Conservation (phyloP, 2,329 filamentous ascomycete species). For the Triangularia setosa region DNA sequence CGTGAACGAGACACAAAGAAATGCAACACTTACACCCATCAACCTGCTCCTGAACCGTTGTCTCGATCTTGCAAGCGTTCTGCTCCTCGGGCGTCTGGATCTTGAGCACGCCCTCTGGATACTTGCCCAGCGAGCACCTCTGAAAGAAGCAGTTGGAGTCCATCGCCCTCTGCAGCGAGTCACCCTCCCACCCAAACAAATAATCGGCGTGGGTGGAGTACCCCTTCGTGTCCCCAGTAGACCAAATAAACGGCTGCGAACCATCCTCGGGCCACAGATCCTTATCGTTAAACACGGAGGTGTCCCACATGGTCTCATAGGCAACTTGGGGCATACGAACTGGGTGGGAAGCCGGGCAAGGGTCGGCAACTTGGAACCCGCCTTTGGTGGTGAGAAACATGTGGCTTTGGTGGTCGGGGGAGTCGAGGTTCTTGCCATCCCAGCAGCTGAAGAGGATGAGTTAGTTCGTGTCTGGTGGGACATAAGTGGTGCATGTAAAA, state of each 20-base stretch:
- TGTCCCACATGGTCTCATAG: conserved; percentile 38
- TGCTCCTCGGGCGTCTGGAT: conserved; percentile 31
- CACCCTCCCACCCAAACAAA: conserved; percentile 32
- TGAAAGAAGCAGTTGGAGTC: conserved; percentile 29
- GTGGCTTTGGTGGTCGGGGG: conserved; percentile 42
- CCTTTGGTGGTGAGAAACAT: conserved; percentile 28
- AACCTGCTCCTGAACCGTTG: conserved; percentile 29
- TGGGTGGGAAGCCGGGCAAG: conserved; percentile 32
- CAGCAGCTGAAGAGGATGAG: conserved; percentile 42
- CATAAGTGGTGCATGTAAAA: too few relatives aligned
- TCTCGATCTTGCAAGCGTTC: conserved; percentile 31
- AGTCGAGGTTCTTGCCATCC: conserved; percentile 57
- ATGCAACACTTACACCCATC: conserved; percentile 31
- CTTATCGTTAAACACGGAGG: conserved; percentile 25
- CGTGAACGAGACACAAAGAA: not conserved
- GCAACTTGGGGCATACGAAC: conserved; percentile 36
- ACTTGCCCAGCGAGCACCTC: not conserved
- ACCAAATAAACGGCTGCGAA: conserved; percentile 27
- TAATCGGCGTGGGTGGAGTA: conserved; percentile 29
- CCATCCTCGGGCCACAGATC: conserved; percentile 29
- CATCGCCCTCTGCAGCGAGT: conserved; percentile 30
- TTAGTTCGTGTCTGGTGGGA: not conserved
- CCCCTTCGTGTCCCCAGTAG: conserved; percentile 22
- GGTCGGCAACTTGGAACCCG: conserved; percentile 23
- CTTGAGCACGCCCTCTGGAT: conserved; percentile 29